Base-by-base conservation (phyloP, 169 alveolate genomes). In the Plasmodium reichenowi region DNA sequence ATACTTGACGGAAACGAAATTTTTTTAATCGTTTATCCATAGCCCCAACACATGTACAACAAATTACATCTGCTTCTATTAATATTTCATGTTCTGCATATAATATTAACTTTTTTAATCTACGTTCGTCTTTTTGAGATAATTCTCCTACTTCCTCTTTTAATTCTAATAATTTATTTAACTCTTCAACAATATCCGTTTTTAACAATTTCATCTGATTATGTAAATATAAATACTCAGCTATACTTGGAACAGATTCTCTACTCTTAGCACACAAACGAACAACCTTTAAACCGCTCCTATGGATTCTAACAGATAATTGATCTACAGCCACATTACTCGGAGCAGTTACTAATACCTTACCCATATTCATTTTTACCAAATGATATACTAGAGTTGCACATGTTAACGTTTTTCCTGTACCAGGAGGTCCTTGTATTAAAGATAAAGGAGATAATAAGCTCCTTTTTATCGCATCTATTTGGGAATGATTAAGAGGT, bases 401-500 rank as follows among this genome's bases (percentile, higher is more conserved):
- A 54, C 98, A 95, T 10, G 99, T 97, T 47, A 97, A 97, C 0
- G 99, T 98, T 90, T 98, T 98, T 8, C 99, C 99, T 48, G 99
- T 98, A 1, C 99, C 99, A 26, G 99, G 99, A 20, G 99, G 99
- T 2, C 99, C 99, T 75, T 98, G 99, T 17, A 98, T 96, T 17
- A 98, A 94, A 17, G 98, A 72, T 24, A 98, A 88, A 0, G 98
- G 98, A 2, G 97, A 93, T 59, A 91, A 91, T 45, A 98, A 86
- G 0, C 99, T 99, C 72, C 96, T 96, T 85, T 96, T 96, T 26
- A 97, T 97, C 5, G 99, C 99, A 74, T 94, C 95, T 64, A 90
- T 94, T 93, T 98, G 97, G 63, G 97, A 97, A 70, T 94, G 97
- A 93, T 98, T 98, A 56, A 97, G 74, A 76, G 95, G 96, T 3